Evolutionary conservation across 345 rosid genomes (phyloP).

Genomic region (Lumnitzera littorea): DNA sequence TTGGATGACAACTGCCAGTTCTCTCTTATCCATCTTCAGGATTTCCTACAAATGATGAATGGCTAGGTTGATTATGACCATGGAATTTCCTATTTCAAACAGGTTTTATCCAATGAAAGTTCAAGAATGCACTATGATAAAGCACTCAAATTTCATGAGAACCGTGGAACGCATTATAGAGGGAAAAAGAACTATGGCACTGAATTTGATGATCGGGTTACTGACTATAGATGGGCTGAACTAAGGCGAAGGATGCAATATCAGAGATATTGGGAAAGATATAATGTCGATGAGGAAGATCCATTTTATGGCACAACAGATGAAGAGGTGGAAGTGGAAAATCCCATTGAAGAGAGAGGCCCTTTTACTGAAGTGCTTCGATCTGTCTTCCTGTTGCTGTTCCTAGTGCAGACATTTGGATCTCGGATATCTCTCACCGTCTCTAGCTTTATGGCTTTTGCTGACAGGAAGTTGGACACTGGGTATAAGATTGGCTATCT

Average conservation of each 20-base stretch:
- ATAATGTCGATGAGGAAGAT: slow-evolving; percentile 18
- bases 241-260: slow-evolving; percentile 38
- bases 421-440: slow-evolving; percentile 50
- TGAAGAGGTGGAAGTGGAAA: slow-evolving; percentile 26
- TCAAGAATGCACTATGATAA: slow-evolving; percentile 59
- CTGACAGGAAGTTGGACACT: slow-evolving; percentile 63
- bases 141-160: slow-evolving; percentile 36
- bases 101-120: slow-evolving; percentile 72
- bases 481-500: slow-evolving; percentile 80
- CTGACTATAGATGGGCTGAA: slow-evolving; percentile 54
- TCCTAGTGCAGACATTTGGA: slow-evolving; percentile 53
- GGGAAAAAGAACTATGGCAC: slow-evolving; percentile 22
- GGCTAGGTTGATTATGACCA: too few relatives aligned
- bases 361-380: slow-evolving; percentile 51
- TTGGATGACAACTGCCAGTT: too few relatives aligned
- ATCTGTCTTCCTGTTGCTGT: slow-evolving; percentile 49
- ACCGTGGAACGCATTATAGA: slow-evolving; percentile 24
- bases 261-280: slow-evolving; percentile 32
- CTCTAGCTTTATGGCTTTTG: slow-evolving; percentile 52
- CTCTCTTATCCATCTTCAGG: too few relatives aligned
- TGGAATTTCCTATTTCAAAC: slow-evolving; percentile 9
- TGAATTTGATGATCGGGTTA: slow-evolving; percentile 43
- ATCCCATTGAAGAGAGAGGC: slow-evolving; percentile 34
- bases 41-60: too few relatives aligned
- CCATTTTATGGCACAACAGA: slow-evolving; percentile 25